Base-by-base conservation (phyloP, 768 basidiomycete species). In the Lyophyllum decastes region DNA sequence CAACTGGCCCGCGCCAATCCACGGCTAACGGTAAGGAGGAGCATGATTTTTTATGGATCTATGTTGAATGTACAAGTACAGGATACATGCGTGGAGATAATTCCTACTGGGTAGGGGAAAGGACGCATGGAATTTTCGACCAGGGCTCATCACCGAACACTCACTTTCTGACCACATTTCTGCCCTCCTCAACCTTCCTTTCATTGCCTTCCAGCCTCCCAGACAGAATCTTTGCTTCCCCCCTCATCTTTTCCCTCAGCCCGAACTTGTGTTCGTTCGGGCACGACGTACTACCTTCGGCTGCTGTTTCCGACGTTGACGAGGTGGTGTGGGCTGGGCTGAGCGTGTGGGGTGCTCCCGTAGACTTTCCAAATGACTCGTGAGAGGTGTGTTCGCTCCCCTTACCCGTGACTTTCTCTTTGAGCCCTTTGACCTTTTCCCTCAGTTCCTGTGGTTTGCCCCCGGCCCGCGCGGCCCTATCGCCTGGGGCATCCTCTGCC, bases 131-230 rank as follows among this genome's bases (percentile, higher is more conserved):
- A 43, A 19, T 43, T 43, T 43, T 2, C 12, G 4, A 8, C 17
- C 12, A 9, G 41, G 41, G 2, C 14, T 43, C 4, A 21, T 2
- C 21, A 38, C 34, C 17, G 16, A 64, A 30, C 5, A 44, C 17
- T 55, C 30, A 60, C 63, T 72, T 72, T 2, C 72, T 70, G 70
- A 69, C 70, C 69, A 76, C 52, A 49, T 62, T 68, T 63, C 57
- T 69, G 6, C 76, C 76, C 54, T 74, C 69, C 60, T 75, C 73
- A 7, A 78, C 63, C 65, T 72, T 74, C 58, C 66, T 66, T 58
- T 75, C 73, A 30, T 77, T 69, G 34, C 70, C 61, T 0, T 62
- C 69, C 54, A 77, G 38, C 63, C 75, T 78, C 7, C 76, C 76
- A 1, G 66, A 64, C 27, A 78, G 54, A 2, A 76, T 63, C 61